phyloP scores from a whole-genome alignment of 2,329 filamentous ascomycete genomes.

The Hymenoscyphus occultus region DNA sequence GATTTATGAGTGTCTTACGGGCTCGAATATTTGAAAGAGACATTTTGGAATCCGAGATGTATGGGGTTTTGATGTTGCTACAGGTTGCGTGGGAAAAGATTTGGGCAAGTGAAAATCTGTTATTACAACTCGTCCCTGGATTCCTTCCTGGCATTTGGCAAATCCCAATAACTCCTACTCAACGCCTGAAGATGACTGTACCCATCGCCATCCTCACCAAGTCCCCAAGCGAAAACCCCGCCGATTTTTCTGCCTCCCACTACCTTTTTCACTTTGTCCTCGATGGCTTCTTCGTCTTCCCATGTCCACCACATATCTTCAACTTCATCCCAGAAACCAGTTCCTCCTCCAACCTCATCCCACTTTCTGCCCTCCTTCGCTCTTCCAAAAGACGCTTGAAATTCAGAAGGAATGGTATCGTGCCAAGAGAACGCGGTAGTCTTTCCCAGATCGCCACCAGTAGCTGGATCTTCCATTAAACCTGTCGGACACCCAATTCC shows the following conservation, averaged over 20 bases:
- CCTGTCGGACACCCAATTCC: conserved; percentile 52
- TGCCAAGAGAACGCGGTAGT: conserved; percentile 60
- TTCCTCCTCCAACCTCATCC: conserved; percentile 58
- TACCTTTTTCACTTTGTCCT: conserved; percentile 59
- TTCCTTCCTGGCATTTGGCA: not conserved
- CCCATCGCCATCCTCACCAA: conserved; percentile 60
- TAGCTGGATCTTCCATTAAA: conserved; percentile 55
- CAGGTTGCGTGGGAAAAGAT: not conserved
- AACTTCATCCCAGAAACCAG: conserved; percentile 63
- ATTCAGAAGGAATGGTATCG: conserved; percentile 50
- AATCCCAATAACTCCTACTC: conserved; percentile 22
- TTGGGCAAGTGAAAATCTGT: not conserved
- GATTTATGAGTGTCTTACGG: not conserved
- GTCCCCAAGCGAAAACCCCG: conserved; percentile 72
- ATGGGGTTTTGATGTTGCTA: not conserved
- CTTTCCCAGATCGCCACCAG: conserved; percentile 55
- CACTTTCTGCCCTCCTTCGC: conserved; percentile 53
- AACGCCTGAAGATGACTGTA: conserved; percentile 46
- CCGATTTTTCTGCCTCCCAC: conserved; percentile 56
- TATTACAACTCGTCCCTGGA: conserved; percentile 14
- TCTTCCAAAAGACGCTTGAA: conserved; percentile 54
- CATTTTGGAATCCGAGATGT: not conserved
- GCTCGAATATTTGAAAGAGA: not conserved
- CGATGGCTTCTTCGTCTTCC: conserved; percentile 61
- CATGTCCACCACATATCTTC: conserved; percentile 70